phyloP scores from a whole-genome alignment of 768 basidiomycete species.

The Boletus sp. region DNA sequence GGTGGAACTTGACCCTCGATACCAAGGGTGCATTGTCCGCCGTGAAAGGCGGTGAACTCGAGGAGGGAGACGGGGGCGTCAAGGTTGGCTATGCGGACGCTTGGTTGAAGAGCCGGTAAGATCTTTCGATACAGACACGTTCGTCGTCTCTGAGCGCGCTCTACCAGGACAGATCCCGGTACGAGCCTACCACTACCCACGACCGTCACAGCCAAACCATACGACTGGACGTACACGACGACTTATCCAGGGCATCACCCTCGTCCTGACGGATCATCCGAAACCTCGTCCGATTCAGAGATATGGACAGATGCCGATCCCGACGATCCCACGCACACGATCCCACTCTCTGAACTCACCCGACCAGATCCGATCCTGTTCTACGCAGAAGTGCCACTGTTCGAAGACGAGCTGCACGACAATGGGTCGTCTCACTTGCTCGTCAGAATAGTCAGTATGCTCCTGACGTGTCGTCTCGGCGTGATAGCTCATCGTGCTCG shows the following conservation, averaged over 20 bases:
- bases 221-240: conserved; percentile 98
- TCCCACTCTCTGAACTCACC: conserved; percentile 83
- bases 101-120: conserved; percentile 86
- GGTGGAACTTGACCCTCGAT: conserved; percentile 66
- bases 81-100: conserved; percentile 94
- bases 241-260: conserved; percentile 66
- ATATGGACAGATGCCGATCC: conserved; percentile 58
- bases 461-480: not conserved
- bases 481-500: not conserved
- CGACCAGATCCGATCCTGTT: conserved; percentile 96
- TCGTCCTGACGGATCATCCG: conserved; percentile 7
- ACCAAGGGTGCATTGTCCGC: conserved; percentile 62
- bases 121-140: too few relatives aligned
- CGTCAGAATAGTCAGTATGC: conserved; percentile 75
- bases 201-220: conserved; percentile 78
- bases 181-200: conserved; percentile 65
- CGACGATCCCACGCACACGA: conserved; percentile 55
- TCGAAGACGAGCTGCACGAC: conserved; percentile 96
- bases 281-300: conserved; percentile 2
- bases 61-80: conserved; percentile 84
- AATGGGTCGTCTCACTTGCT: conserved; percentile 87
- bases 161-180: conserved; percentile 60
- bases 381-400: conserved; percentile 92
- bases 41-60: conserved; percentile 77
- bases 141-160: conserved; percentile 20